phyloP scores from a whole-genome alignment of 371 early-diverging fungal genomes.

The Mucor circinelloides region DNA sequence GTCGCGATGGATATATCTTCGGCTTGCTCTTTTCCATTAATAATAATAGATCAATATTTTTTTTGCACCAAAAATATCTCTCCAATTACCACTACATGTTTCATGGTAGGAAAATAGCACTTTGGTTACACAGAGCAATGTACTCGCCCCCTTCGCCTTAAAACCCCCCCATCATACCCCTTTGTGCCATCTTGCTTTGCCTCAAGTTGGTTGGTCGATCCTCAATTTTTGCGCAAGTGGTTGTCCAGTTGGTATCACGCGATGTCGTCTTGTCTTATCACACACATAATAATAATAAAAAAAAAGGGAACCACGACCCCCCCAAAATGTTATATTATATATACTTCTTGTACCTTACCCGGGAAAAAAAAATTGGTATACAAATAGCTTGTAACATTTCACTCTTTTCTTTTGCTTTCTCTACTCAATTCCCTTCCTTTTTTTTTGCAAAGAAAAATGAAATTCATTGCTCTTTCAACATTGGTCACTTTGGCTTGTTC shows the following conservation, averaged over 20 bases:
- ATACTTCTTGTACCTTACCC: background rate
- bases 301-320: background rate
- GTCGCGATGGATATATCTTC: background rate
- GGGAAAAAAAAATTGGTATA: slow-evolving; percentile 1
- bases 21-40: background rate
- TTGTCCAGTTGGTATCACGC: slow-evolving; percentile 10
- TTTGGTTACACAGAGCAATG: background rate
- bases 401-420: background rate
- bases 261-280: slow-evolving; percentile 1
- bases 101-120: background rate
- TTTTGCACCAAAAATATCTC: background rate
- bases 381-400: background rate
- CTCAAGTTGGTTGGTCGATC: slow-evolving; percentile 8
- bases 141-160: background rate
- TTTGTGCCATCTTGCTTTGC: background rate
- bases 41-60: too few species aligned
- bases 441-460: slow-evolving; percentile 10
- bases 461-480: slow-evolving; percentile 13
- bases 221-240: background rate
- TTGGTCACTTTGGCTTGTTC: slow-evolving; percentile 14
- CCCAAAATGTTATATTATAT: background rate
- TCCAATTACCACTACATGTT: background rate
- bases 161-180: background rate
- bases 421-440: background rate
- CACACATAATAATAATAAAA: slow-evolving; percentile 3